These are phyloP conservation scores for Astrothelium macrocarpum DNA, from an alignment of 495 filamentous ascomycete species.

Conservation along the genomic window DNA sequence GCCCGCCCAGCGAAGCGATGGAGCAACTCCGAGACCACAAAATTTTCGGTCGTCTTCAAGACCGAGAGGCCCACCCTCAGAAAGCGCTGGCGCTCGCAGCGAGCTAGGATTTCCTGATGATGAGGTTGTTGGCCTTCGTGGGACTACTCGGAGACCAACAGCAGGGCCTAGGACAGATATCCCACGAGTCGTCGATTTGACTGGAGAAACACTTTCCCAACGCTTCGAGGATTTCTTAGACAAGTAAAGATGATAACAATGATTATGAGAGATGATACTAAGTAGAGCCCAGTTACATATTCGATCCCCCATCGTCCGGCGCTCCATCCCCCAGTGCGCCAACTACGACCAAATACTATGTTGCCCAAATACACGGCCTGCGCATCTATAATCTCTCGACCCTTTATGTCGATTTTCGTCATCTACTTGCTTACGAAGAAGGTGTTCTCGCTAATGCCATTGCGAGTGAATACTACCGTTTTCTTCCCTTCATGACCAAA, in stretches of 20 bases:
- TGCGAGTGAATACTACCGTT: constrained; percentile 85
- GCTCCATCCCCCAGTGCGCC: constrained; percentile 64
- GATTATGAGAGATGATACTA: constrained; percentile 10
- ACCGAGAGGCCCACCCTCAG: constrained; percentile 55
- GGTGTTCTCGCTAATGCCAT: constrained; percentile 72
- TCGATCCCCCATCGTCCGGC: constrained; percentile 63
- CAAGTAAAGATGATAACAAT: constrained; percentile 41
- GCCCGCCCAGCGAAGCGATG: constrained; percentile 26
- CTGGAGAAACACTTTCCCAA: constrained; percentile 74
- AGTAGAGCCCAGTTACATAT: constrained; percentile 49
- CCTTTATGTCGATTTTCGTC: constrained; percentile 91
- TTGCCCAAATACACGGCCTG: constrained; percentile 91
- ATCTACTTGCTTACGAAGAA: constrained; percentile 59
- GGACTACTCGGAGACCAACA: constrained; percentile 47
- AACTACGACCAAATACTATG: constrained; percentile 86
- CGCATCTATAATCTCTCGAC: constrained; percentile 79
- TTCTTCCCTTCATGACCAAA: constrained; percentile 82
- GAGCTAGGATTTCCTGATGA: constrained; percentile 59
- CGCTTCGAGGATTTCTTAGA: constrained; percentile 86
- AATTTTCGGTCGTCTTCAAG: constrained; percentile 43
- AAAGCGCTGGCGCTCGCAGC: constrained; percentile 52
- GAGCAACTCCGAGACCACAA: constrained; percentile 20
- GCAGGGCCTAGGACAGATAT: constrained; percentile 55
- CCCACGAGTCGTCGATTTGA: constrained; percentile 75
- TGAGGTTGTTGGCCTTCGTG: constrained; percentile 46